Base-by-base conservation (phyloP, 208 protist genomes). In the Trypanosoma vivax region DNA sequence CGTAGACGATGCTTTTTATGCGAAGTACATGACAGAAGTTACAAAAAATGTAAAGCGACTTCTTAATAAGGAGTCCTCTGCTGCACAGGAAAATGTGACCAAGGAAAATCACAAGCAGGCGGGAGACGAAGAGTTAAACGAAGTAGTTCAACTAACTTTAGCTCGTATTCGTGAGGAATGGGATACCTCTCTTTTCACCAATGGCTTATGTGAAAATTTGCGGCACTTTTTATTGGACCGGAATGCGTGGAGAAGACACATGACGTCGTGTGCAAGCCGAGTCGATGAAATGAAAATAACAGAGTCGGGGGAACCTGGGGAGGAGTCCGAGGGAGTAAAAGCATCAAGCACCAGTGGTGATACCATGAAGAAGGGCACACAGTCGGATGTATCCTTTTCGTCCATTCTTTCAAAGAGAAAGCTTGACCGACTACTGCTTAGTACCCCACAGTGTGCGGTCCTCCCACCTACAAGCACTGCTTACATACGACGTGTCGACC, bases 391-490 rank as follows among this genome's bases (percentile, higher is more conserved):
- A 18, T 60, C 74, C 18, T 69, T 82, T 34, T 62, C 63, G 3
- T 41, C 23, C 16, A 23, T 82, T 13, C 55, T 82, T 24, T 34
- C 19, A 2, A 65, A 45, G 23, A 49, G 50, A 16, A 45, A 50
- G 16, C 43, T 83, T 5, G 76, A 79, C 34, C 63, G 57, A 6
- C 33, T 69, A 1, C 41, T 50, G 6, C 35, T 77, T 16, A 69
- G 61, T 9, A 41, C 71, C 5, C 28, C 75, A 40, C 52, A 50
- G n/a, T 77, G 67, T 46, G 54, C 52, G 13, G 70, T 90, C 37
- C 51, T 77, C 30, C 82, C 82, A 3, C 69, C 74, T 24, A 79
- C 79, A 49, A 76, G 61, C 18, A 79, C 77, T 5, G 65, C 74
- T 43, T 19, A 53, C 37, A 65, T 90, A 60, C 71, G 76, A 18